These are phyloP conservation scores for Cercospora zeina DNA, from an alignment of 2,329 filamentous ascomycete species.

Conservation along the genomic window DNA sequence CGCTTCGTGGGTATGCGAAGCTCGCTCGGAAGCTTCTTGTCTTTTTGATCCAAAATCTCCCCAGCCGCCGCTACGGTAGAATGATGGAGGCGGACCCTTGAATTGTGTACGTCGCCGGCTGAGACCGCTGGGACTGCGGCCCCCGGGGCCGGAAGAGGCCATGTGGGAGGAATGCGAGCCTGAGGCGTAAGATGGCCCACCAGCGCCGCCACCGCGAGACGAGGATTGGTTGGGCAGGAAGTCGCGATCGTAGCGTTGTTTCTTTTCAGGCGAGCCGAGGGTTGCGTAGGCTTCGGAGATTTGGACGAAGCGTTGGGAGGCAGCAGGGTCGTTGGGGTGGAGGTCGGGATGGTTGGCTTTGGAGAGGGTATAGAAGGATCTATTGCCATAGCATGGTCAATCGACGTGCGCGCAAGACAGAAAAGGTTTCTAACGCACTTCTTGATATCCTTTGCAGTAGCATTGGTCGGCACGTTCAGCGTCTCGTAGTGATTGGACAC, in stretches of 20 bases:
- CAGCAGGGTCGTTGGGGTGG: constrained; percentile 73
- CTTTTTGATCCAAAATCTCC: constrained; percentile 64
- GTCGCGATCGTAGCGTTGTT: constrained; percentile 77
- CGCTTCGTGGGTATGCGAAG: constrained; percentile 37
- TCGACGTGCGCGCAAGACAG: background rate
- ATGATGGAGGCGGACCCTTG: constrained; percentile 82
- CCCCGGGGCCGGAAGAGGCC: constrained; percentile 59
- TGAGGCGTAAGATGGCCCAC: constrained; percentile 45
- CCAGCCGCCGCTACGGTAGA: constrained; percentile 81
- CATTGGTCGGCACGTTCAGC: constrained; percentile 68
- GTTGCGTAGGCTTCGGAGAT: constrained; percentile 43
- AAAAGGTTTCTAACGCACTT: constrained; percentile 56
- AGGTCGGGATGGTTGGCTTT: constrained; percentile 91
- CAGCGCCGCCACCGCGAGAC: constrained; percentile 35
- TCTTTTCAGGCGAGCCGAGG: constrained; percentile 62
- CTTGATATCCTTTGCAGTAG: constrained; percentile 77
- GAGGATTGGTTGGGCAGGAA: constrained; percentile 46
- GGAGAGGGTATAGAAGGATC: constrained; percentile 79
- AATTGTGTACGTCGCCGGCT: constrained; percentile 74
- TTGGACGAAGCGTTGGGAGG: constrained; percentile 65
- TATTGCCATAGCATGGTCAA: constrained; percentile 17
- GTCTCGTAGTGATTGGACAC: constrained; percentile 75
- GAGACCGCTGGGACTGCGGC: constrained; percentile 76
- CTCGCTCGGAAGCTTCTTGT: constrained; percentile 45
- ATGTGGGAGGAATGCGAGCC: constrained; percentile 55